Evolutionary conservation across 2,329 filamentous ascomycete species (phyloP).

Genomic region (Aspergillaceae sp.): DNA sequence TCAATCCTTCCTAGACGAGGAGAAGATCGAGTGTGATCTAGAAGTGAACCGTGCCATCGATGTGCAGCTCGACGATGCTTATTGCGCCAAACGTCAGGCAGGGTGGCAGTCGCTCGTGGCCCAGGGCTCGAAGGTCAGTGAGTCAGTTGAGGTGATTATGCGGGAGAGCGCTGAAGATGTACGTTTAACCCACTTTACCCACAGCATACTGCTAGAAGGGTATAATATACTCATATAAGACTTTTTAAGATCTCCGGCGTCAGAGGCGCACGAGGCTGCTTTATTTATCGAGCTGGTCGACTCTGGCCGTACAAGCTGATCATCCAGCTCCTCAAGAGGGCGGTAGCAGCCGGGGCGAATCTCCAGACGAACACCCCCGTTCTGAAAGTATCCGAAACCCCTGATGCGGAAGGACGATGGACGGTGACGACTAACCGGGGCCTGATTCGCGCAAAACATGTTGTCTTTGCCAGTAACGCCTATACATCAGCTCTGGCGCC

Average conservation of each 20-base stretch:
- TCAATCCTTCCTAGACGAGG: constrained; percentile 31
- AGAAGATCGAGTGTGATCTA: constrained; percentile 38
- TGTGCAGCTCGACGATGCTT: constrained; percentile 25
- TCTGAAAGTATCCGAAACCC: constrained; percentile 16
- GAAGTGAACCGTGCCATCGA: constrained; percentile 32
- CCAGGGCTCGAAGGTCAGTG: constrained; percentile 16
- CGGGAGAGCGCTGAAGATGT: constrained; percentile 18
- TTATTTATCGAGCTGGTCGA: constrained; percentile 24
- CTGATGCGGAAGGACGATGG: constrained; percentile 39
- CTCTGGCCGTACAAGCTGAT: constrained; percentile 70
- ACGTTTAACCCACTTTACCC: not conserved
- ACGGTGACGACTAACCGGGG: constrained; percentile 60
- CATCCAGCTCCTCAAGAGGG: constrained; percentile 58
- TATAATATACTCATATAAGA: not conserved
- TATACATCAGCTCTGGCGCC: constrained; percentile 73
- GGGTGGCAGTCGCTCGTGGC: constrained; percentile 21
- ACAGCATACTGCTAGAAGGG: too few species aligned
- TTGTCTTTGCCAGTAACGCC: constrained; percentile 74
- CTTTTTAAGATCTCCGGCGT: constrained; percentile 25
- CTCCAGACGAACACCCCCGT: constrained; percentile 48
- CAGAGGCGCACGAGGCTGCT: constrained; percentile 28
- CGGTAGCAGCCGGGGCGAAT: constrained; percentile 40
- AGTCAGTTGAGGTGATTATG: constrained; percentile 18
- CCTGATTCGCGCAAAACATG: constrained; percentile 50
- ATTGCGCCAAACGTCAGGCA: constrained; percentile 22